Evolutionary conservation across 116 monocot species (phyloP), one percentile per base, ranked within the genome.

Genomic region (Posidonia oceanica): DNA sequence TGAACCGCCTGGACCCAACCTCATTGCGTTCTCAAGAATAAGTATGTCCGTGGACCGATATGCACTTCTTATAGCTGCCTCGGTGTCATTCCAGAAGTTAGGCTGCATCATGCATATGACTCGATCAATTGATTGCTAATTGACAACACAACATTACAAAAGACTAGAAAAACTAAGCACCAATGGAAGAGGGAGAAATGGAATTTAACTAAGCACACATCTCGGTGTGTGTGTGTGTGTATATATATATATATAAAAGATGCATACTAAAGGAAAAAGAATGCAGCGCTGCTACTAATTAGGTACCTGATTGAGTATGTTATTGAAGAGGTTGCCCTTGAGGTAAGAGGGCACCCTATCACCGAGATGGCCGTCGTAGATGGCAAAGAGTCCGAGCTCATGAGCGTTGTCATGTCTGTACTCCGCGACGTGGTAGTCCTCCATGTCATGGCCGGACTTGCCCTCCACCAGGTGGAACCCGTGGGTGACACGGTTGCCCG

Each of bases 31-130:
- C 37, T 82, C 79, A 38, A 93, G 81, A 71, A 93, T 93, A 20
- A 82, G 81, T 64, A 83, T 76, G 74, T 94, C 90, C 16, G 94
- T 94, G 76, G 78, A 87, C 70, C 83, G 90, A 52, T 90, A 94
- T 4, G 94, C 94, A 71, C 78, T 84, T 74, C 58, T 59, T 57
- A 94, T 87, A 44, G 90, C 94, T 69, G 73, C 77, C 36, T 82
- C 83, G 15, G 94, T 87, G 74, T 85, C 52, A 10, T 72, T 80
- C 94, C 87, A 94, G 70, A 94, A 94, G 42, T 90, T 87, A 61
- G 61, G 61, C 61, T 61, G 36, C 36, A 13, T 61, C 61, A 61
- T 12, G 29, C 6, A 36, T n/a, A 60, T 29, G 8, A 60, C 23
- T 42, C 7, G 2, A 42, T 42, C 48, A 48, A 48, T 48, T 29